phyloP scores from a whole-genome alignment of 345 rosid species.

The Crucihimalaya himalaica region DNA sequence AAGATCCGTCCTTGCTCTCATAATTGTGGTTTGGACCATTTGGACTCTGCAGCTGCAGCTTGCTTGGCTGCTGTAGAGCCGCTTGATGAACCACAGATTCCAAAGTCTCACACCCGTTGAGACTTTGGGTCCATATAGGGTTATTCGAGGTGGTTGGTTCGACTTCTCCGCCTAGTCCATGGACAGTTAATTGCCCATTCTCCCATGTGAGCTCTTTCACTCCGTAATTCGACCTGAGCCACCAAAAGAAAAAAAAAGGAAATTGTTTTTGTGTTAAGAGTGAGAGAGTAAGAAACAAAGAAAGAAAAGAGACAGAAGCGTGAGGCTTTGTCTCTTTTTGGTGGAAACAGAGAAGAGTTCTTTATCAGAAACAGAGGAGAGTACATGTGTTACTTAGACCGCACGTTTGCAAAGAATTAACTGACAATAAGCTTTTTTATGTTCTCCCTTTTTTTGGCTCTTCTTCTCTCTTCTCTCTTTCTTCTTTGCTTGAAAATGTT shows the following conservation, averaged over 20 bases:
- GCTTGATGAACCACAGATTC: conserved; percentile 62
- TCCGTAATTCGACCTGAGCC: conserved; percentile 51
- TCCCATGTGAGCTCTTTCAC: conserved; percentile 57
- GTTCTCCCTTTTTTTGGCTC: background rate
- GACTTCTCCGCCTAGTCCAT: conserved; percentile 44
- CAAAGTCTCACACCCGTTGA: conserved; percentile 44
- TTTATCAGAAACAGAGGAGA: conserved; percentile 25
- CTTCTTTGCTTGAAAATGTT: conserved; percentile 8
- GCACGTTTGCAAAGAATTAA: conserved; percentile 41
- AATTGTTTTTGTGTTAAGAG: background rate
- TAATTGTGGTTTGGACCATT: conserved; percentile 15
- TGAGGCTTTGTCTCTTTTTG: conserved; percentile 24
- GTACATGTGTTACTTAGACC: conserved; percentile 42
- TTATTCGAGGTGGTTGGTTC: conserved; percentile 31
- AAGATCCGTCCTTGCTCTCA: conserved; percentile 31
- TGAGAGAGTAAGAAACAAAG: background rate
- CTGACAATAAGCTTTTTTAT: conserved; percentile 23
- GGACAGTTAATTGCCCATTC: conserved; percentile 52
- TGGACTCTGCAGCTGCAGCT: conserved; percentile 4
- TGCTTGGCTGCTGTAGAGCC: conserved; percentile 37
- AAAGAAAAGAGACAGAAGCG: background rate
- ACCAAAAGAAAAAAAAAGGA: background rate
- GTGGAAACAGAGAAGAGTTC: conserved; percentile 28
- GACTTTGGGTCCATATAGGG: conserved; percentile 44
- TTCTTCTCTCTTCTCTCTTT: conserved; percentile 12